phyloP scores from a whole-genome alignment of 805 yeast genomes.

The Kuraishia piskuri region DNA sequence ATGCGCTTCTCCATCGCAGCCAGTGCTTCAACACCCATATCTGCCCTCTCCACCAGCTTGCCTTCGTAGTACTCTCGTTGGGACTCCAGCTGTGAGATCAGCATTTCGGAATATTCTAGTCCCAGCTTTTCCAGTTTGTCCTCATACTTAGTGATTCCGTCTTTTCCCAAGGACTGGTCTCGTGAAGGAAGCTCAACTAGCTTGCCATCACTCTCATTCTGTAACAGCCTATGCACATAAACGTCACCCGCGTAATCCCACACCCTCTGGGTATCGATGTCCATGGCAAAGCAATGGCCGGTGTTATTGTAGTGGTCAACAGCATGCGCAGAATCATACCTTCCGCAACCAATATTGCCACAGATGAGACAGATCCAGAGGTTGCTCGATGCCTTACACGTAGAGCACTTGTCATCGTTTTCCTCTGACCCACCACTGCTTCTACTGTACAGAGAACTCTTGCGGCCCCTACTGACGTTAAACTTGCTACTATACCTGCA shows the following conservation, averaged over 20 bases:
- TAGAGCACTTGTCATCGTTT: slow-evolving; percentile 35
- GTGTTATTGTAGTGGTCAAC: slow-evolving; percentile 70
- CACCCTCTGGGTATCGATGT: slow-evolving; percentile 70
- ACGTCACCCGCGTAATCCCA: slow-evolving; percentile 94
- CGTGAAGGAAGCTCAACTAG: slow-evolving; percentile 62
- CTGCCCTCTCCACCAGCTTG: slow-evolving; percentile 18
- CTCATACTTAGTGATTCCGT: slow-evolving; percentile 13
- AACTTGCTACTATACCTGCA: slow-evolving; percentile 60
- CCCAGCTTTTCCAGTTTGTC: slow-evolving; percentile 49
- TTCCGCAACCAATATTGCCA: slow-evolving; percentile 87
- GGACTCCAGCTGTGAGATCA: slow-evolving; percentile 75
- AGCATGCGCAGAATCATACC: slow-evolving; percentile 83
- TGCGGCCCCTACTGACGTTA: neutral
- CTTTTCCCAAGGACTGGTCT: slow-evolving; percentile 11
- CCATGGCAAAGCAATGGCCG: slow-evolving; percentile 89
- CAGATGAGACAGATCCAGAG: slow-evolving; percentile 88
- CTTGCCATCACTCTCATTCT: slow-evolving; percentile 84
- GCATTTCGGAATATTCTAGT: slow-evolving; percentile 70
- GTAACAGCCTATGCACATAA: slow-evolving; percentile 79
- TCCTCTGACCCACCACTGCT: slow-evolving; percentile 13
- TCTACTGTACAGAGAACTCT: slow-evolving; percentile 1
- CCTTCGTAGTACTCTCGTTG: slow-evolving; percentile 78
- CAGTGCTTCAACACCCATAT: slow-evolving; percentile 17
- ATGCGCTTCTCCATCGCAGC: slow-evolving; percentile 19
- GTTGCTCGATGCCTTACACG: slow-evolving; percentile 52